Base-by-base conservation (phyloP, 306 rosid species). In the Malus orientalis region DNA sequence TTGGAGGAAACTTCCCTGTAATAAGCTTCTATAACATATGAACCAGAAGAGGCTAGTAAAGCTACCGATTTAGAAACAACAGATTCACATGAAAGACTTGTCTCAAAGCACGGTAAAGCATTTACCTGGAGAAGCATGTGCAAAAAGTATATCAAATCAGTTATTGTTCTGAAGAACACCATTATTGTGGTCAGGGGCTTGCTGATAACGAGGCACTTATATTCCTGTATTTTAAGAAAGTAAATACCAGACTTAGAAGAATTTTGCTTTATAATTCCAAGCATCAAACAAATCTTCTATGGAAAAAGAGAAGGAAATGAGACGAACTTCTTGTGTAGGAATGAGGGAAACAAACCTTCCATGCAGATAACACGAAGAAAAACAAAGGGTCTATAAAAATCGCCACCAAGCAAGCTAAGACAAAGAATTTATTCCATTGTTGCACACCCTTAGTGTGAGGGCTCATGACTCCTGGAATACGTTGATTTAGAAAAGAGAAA, bases 121-220 rank as follows among this genome's bases (percentile, higher is more conserved):
- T 62, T 74, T 85, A 93, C 96, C 94, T 91, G 94, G 42, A 93
- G 96, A 86, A 93, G 85, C 61, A 93, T 88, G 83, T 93, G 84
- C 29, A 93, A 70, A 38, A 90, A 74, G 86, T 86, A 87, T 30
- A 90, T 45, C 11, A 85, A 6, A 88, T 93, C 98, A 33, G 85
- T 88, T 40, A 90, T 5, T 85, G 90, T 87, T 85, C 98, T 78
- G 66, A 91, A 14, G 38, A 57, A 55, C 82, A 90, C 96, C 49
- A 93, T 80, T n/a, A 68, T 25, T 16, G 25, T 82, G 67, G 89
- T 79, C 82, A 87, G 23, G 9, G 76, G 9, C 85, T 70, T 18
- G 74, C 86, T 6, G 57, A 91, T 69, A 68, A 38, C 30, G 51
- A 91, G 89, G 76, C 96, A 93, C 59, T 75, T 90, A 3, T 51